Evolutionary conservation across 306 rosid genomes (phyloP).

Genomic region (Glycine tomentella): DNA sequence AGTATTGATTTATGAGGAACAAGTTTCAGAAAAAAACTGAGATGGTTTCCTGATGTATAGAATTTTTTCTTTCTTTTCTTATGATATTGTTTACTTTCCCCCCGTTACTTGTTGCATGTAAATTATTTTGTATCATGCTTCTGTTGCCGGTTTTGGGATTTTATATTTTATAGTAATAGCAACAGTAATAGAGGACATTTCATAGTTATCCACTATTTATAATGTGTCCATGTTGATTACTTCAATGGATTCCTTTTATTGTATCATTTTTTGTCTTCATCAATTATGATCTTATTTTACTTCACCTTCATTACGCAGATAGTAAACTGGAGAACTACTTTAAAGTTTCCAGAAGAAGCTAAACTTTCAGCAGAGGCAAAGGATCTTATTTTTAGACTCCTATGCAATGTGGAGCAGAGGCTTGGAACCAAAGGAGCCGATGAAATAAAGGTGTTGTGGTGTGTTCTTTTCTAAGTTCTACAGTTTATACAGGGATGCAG

Average conservation of each 20-base stretch:
- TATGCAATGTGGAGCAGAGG: slow-evolving; percentile 88
- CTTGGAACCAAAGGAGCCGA: slow-evolving; percentile 88
- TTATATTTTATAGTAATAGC: background rate
- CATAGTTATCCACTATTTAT: slow-evolving; percentile 8
- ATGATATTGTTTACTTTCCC: background rate
- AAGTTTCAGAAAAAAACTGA: background rate
- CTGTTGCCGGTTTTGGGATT: slow-evolving; percentile 25
- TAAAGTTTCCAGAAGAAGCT: slow-evolving; percentile 83
- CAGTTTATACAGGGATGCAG: slow-evolving; percentile 35
- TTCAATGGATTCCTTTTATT: background rate
- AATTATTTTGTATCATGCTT: background rate
- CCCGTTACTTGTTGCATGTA: slow-evolving; percentile 1
- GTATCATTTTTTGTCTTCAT: background rate
- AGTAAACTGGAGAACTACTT: slow-evolving; percentile 80
- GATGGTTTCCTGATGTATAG: background rate
- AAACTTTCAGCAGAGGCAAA: slow-evolving; percentile 81
- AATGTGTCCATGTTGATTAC: background rate
- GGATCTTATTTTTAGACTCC: slow-evolving; percentile 81
- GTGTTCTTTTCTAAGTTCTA: slow-evolving; percentile 64
- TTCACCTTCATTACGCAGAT: slow-evolving; percentile 62
- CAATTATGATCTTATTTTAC: slow-evolving; percentile 18
- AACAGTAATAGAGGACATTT: background rate
- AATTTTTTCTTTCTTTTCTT: background rate
- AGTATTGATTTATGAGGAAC: background rate
- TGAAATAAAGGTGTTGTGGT: slow-evolving; percentile 82